phyloP scores from a whole-genome alignment of 129 eudicot genomes.

The Smallanthus sonchifolius region DNA sequence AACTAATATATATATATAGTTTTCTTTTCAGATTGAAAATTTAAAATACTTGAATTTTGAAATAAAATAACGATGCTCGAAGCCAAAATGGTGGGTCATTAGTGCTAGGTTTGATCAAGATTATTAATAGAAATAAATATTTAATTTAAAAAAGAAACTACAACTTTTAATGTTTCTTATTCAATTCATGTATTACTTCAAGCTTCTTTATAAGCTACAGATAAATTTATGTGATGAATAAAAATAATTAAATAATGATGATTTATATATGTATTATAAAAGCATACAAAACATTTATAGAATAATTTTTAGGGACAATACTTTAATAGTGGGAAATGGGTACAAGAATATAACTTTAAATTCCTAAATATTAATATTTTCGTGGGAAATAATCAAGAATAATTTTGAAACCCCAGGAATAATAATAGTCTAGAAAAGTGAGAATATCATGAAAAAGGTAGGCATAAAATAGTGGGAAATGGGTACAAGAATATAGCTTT shows the following conservation, averaged over 20 bases:
- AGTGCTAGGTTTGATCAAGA: too few relatives aligned
- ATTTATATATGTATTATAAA: neutral
- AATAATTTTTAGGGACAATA: neutral
- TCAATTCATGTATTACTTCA: neutral
- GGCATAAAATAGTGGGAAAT: slow-evolving; percentile 9
- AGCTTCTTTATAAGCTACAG: neutral
- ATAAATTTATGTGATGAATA: neutral
- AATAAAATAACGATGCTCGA: too few relatives aligned
- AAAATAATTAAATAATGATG: too few relatives aligned
- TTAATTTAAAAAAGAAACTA: too few relatives aligned
- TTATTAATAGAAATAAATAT: too few relatives aligned
- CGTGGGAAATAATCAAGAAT: neutral
- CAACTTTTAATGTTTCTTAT: neutral
- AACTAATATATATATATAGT: neutral
- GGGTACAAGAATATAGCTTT: slow-evolving; percentile 1
- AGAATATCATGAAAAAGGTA: slow-evolving; percentile 11
- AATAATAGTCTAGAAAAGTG: neutral
- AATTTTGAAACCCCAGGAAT: neutral
- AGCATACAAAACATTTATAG: neutral
- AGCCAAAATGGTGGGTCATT: too few relatives aligned
- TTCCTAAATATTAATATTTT: neutral
- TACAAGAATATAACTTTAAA: neutral
- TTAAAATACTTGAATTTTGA: neutral
- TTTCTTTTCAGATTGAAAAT: neutral
- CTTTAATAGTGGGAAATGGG: neutral